Conservation (phyloP, 1,139 yeast genomes). For the Sugiyamaella grinbergsii region DNA sequence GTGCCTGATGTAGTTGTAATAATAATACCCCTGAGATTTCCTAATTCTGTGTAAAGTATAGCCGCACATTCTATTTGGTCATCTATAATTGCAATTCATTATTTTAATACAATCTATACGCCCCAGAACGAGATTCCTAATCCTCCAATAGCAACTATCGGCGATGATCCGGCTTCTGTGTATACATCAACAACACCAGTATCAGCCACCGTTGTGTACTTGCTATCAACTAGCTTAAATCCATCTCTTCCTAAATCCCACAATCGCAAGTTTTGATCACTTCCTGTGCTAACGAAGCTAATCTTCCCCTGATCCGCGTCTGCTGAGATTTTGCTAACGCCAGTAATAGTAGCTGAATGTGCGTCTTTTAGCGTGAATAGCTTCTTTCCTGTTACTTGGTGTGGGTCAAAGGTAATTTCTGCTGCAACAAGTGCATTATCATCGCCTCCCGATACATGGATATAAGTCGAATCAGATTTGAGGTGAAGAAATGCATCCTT, state of each 20-base stretch:
- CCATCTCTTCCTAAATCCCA: conserved; percentile 53
- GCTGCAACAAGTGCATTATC: conserved; percentile 72
- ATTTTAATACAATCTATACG: conserved; percentile 5
- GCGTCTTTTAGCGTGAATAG: conserved; percentile 53
- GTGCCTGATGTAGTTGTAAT: no score
- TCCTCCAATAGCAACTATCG: conserved; percentile 14
- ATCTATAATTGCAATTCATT: no score
- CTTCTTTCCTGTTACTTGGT: conserved; percentile 34
- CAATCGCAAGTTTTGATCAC: conserved; percentile 72
- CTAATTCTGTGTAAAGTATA: no score
- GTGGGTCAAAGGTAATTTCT: conserved; percentile 39
- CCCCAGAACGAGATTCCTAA: conserved; percentile 19
- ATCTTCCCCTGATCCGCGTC: conserved; percentile 31
- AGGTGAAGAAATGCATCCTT: conserved; percentile 49
- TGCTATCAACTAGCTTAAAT: conserved; percentile 44
- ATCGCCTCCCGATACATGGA: conserved; percentile 81
- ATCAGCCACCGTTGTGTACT: conserved; percentile 84
- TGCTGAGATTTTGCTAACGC: conserved; percentile 45
- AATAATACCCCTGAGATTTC: no score
- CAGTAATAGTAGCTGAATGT: conserved; percentile 86
- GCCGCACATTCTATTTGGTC: no score
- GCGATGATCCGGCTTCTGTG: not conserved
- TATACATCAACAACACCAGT: conserved; percentile 62
- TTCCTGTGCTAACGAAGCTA: conserved; percentile 55
- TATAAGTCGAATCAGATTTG: conserved; percentile 33